Conservation (phyloP, 1,284 basidiomycete genomes). For the Meripilus lineatus region DNA sequence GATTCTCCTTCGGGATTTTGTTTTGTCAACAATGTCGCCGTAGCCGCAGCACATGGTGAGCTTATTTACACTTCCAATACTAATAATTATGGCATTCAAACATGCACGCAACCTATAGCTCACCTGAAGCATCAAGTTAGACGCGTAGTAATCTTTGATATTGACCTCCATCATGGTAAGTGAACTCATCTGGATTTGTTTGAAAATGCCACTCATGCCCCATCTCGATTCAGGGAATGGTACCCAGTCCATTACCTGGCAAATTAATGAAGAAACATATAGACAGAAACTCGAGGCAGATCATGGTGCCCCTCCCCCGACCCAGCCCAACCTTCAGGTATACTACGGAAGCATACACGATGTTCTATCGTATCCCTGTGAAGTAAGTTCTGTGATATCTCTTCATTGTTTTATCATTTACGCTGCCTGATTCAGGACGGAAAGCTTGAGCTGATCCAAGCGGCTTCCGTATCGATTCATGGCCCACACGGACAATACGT, state of each 20-base stretch:
- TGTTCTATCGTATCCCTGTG: constrained; percentile 89
- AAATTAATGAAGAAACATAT: constrained; percentile 86
- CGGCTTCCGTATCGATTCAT: constrained; percentile 78
- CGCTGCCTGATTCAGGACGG: constrained; percentile 59
- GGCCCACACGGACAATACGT: constrained; percentile 88
- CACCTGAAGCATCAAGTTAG: constrained; percentile 78
- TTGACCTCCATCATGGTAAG: constrained; percentile 91
- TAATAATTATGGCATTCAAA: constrained; percentile 1
- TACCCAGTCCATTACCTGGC: constrained; percentile 88
- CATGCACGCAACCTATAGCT: constrained; percentile 38
- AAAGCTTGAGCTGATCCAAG: constrained; percentile 71
- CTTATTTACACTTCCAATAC: constrained; percentile 1
- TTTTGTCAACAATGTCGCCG: constrained; percentile 90
- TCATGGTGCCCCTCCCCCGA: constrained; percentile 21
- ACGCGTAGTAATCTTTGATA: constrained; percentile 85
- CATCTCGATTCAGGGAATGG: constrained; percentile 67
- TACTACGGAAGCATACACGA: constrained; percentile 93
- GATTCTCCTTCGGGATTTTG: constrained; percentile 89
- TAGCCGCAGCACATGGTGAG: constrained; percentile 86
- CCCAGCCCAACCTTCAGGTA: constrained; percentile 57
- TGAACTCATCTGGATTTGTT: too few relatives aligned
- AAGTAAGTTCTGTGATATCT: constrained; percentile 42
- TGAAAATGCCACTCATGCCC: constrained; percentile 1
- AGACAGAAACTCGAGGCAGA: constrained; percentile 56
- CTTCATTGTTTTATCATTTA: not conserved